Conservation (phyloP, 2,329 filamentous ascomycete species). For the Corynespora cassiicola region DNA sequence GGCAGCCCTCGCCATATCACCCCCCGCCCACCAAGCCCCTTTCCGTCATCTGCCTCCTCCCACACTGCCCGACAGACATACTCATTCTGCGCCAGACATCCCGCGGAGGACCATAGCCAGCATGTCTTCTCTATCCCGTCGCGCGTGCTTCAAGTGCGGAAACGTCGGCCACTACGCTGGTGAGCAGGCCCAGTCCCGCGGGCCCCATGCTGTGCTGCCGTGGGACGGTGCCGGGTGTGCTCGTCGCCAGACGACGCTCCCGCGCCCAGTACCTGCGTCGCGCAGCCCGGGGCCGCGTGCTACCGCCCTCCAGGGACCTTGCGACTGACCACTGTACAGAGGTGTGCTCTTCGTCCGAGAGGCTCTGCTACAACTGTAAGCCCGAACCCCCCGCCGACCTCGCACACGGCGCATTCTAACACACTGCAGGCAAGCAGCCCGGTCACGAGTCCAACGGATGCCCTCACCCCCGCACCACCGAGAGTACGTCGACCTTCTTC, state of each 20-base stretch:
- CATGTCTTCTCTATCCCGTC: slow-evolving; percentile 61
- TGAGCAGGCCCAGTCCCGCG: slow-evolving; percentile 34
- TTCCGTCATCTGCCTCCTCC: slow-evolving; percentile 16
- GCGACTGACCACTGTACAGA: slow-evolving; percentile 59
- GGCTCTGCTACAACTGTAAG: slow-evolving; percentile 99
- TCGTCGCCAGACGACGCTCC: slow-evolving; percentile 19
- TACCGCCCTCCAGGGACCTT: slow-evolving; percentile 4
- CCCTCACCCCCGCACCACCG: slow-evolving; percentile 93
- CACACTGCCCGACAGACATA: slow-evolving; percentile 14
- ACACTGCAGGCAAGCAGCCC: slow-evolving; percentile 74
- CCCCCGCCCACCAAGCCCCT: slow-evolving; percentile 18
- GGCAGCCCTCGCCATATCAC: slow-evolving; percentile 23
- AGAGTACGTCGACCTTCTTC: slow-evolving; percentile 63
- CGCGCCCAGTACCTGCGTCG: slow-evolving; percentile 19
- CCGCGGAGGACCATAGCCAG: slow-evolving; percentile 42
- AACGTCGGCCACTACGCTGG: slow-evolving; percentile 62
- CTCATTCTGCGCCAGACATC: slow-evolving; percentile 30
- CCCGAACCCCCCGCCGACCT: slow-evolving; percentile 21
- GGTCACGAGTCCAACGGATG: slow-evolving; percentile 98
- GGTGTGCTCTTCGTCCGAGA: slow-evolving; percentile 97
- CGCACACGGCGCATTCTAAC: slow-evolving; percentile 19
- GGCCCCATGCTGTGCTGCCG: slow-evolving; percentile 23
- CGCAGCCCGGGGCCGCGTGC: slow-evolving; percentile 21
- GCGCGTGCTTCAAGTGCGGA: slow-evolving; percentile 62
- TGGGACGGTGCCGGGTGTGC: slow-evolving; percentile 20